phyloP scores from a whole-genome alignment of 1,284 basidiomycete genomes.

The Cutaneotrichosporon daszewskae region DNA sequence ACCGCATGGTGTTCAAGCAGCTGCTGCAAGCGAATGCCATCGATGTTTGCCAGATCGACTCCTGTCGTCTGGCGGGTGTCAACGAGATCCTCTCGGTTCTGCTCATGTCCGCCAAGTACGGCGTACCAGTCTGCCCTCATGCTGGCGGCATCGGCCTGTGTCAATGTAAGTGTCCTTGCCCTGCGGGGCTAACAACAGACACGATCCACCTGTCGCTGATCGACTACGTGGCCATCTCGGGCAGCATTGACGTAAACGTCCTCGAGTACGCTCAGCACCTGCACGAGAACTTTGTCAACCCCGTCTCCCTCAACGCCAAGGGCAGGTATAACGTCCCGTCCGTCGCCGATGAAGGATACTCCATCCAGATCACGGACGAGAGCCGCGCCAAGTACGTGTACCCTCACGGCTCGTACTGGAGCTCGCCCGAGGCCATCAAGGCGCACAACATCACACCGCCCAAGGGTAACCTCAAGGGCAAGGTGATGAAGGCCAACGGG shows the following conservation, averaged over 20 bases:
- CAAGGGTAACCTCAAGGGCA: too few relatives aligned
- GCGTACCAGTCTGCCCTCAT: conserved; percentile 85
- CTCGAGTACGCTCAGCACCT: conserved; percentile 69
- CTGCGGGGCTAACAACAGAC: too few relatives aligned
- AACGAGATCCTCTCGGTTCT: conserved; percentile 90
- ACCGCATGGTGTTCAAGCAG: conserved; percentile 96
- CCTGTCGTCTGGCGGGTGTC: conserved; percentile 84
- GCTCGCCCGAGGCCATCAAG: too few relatives aligned
- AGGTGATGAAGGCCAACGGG: too few relatives aligned
- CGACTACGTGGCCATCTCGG: conserved; percentile 87
- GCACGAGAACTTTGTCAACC: conserved; percentile 86
- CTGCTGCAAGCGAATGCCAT: conserved; percentile 87
- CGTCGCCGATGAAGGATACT: conserved; percentile 49
- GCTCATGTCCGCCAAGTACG: conserved; percentile 83
- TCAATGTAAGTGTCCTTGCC: too few relatives aligned
- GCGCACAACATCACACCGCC: too few relatives aligned
- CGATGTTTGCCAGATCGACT: conserved; percentile 92
- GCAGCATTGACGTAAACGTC: conserved; percentile 76
- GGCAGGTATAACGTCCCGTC: conserved; percentile 69
- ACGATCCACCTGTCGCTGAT: conserved; percentile 58
- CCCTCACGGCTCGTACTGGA: conserved; percentile 51
- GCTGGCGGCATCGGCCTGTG: conserved; percentile 86
- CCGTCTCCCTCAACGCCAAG: conserved; percentile 76
- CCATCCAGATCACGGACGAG: conserved; percentile 48
- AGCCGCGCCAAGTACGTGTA: conserved; percentile 47